phyloP scores from a whole-genome alignment of 2,329 filamentous ascomycete species.

The Diaporthe ilicicola region DNA sequence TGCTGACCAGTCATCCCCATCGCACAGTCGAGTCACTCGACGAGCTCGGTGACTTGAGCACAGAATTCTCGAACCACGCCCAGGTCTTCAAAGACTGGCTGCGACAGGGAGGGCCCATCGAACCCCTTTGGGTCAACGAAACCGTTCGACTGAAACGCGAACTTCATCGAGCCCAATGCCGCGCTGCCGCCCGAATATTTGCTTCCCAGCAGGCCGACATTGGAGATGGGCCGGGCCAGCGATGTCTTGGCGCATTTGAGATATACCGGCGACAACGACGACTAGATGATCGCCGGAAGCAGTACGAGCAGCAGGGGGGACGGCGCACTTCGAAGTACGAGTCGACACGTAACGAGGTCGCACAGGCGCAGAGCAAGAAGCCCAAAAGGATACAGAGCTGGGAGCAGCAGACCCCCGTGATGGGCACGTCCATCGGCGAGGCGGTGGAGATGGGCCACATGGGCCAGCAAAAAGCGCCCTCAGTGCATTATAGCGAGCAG shows the following conservation, averaged over 20 bases:
- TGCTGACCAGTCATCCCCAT: background rate
- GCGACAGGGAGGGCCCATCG: constrained; percentile 62
- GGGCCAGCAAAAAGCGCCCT: constrained; percentile 21
- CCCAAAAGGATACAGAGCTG: constrained; percentile 28
- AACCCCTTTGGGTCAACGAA: constrained; percentile 63
- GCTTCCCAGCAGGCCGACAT: constrained; percentile 56
- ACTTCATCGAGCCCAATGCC: constrained; percentile 66
- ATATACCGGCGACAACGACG: constrained; percentile 59
- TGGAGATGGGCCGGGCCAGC: constrained; percentile 38
- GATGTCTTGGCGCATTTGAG: constrained; percentile 66
- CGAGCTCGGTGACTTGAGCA: constrained; percentile 56
- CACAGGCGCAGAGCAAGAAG: constrained; percentile 34
- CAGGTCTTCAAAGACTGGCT: constrained; percentile 64
- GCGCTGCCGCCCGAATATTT: constrained; percentile 65
- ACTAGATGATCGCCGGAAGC: constrained; percentile 43
- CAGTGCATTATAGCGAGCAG: constrained; percentile 28
- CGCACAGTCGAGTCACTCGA: constrained; percentile 59
- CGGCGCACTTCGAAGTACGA: constrained; percentile 30
- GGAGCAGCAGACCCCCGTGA: constrained; percentile 31
- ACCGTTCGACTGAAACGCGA: constrained; percentile 58
- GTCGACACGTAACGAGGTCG: constrained; percentile 31
- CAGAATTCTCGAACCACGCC: constrained; percentile 56
- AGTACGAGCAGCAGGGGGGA: constrained; percentile 45
- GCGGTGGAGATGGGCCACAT: constrained; percentile 34
- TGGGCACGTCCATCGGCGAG: constrained; percentile 25